Percentiles rank a stretch among this genome's conserved stretches.
These are phyloP conservation scores for Stromatinia cepivora DNA, from an alignment of 2,329 filamentous ascomycete species.

Conservation along the genomic window DNA sequence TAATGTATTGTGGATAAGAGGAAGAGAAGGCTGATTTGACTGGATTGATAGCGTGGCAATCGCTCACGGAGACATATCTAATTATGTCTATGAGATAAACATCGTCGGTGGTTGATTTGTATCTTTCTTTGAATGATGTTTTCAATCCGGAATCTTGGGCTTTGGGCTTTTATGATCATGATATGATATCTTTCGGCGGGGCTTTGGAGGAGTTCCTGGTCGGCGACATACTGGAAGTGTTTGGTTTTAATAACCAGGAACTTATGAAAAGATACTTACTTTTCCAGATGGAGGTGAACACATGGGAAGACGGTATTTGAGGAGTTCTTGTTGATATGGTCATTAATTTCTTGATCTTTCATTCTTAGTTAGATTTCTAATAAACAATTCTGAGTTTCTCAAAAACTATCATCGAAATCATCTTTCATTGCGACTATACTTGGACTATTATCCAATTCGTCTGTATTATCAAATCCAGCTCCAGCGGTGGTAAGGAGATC, in stretches of 20 bases:
- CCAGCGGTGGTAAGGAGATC: slow-evolving; percentile 77
- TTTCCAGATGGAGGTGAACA: background rate
- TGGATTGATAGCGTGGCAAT: background rate
- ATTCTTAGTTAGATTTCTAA: slow-evolving; percentile 12
- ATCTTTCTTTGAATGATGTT: background rate
- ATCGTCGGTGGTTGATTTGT: slow-evolving; percentile 11
- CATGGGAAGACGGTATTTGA: background rate
- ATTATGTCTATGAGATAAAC: slow-evolving; percentile 26
- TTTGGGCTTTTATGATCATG: background rate
- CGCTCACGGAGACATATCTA: slow-evolving; percentile 27
- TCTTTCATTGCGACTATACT: slow-evolving; percentile 66
- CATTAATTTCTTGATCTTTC: slow-evolving; percentile 8
- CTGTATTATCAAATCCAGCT: slow-evolving; percentile 60
- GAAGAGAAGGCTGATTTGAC: background rate
- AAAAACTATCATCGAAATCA: slow-evolving; percentile 64
- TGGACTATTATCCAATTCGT: slow-evolving; percentile 57
- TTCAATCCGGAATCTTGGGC: background rate
- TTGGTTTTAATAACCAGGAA: background rate
- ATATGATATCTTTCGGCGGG: background rate
- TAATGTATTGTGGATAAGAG: background rate
- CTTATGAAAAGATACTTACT: background rate
- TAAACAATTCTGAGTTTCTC: slow-evolving; percentile 30
- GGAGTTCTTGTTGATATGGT: background rate
- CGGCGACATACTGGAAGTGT: background rate
- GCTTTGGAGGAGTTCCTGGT: background rate